Conservation (phyloP, 2,329 filamentous ascomycete genomes). For the Penicillium sp. region DNA sequence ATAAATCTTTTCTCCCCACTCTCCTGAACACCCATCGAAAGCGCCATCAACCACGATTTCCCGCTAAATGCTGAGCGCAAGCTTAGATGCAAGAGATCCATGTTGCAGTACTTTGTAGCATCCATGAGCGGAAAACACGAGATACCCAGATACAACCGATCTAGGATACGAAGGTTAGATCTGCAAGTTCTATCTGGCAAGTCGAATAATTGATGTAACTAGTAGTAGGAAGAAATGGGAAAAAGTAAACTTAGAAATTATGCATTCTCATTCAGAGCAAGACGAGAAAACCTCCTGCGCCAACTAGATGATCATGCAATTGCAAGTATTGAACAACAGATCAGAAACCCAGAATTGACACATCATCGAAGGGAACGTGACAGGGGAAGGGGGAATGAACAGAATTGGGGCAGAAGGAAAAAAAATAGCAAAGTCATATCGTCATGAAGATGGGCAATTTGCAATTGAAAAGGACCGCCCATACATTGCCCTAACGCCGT, state of each 20-base stretch:
- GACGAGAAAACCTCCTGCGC: background rate
- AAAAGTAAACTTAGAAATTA: background rate
- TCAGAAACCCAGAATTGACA: background rate
- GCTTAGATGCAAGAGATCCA: background rate
- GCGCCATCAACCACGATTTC: constrained; percentile 51
- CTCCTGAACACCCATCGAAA: constrained; percentile 55
- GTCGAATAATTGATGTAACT: background rate
- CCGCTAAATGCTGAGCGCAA: constrained; percentile 22
- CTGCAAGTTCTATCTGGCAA: background rate
- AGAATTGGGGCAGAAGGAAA: constrained; percentile 9
- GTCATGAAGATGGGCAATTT: constrained; percentile 26
- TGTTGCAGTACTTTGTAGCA: background rate
- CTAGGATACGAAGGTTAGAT: background rate
- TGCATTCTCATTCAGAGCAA: background rate
- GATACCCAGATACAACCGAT: background rate
- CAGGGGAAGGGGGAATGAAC: background rate
- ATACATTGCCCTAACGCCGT: constrained; percentile 27
- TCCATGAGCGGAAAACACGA: background rate
- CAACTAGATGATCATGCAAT: background rate
- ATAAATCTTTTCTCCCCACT: constrained; percentile 41
- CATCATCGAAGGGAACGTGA: background rate
- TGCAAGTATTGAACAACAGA: background rate
- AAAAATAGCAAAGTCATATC: constrained; percentile 28
- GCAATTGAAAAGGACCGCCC: constrained; percentile 12
- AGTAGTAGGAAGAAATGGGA: background rate